Conservation (phyloP, 75 land plant species). For the Selaginella moellendorffii region DNA sequence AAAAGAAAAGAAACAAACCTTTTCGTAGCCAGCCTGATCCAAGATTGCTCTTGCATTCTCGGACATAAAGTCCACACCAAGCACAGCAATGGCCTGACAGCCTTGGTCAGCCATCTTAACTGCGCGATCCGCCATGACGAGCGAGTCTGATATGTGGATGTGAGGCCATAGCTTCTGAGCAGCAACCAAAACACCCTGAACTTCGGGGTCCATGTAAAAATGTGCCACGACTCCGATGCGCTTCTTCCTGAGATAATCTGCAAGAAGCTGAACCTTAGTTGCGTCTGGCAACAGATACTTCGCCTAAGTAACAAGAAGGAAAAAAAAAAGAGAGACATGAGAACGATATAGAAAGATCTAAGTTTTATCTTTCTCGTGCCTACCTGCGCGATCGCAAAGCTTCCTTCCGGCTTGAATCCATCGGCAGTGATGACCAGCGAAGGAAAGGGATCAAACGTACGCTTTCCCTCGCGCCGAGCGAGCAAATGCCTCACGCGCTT, state of each 20-base stretch:
- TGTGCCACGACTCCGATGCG: slow-evolving; percentile 92
- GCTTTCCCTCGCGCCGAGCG: slow-evolving; percentile 38
- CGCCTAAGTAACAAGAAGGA: slow-evolving; percentile 46
- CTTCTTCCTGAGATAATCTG: slow-evolving; percentile 40
- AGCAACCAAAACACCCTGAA: slow-evolving; percentile 90
- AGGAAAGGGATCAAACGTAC: slow-evolving; percentile 54
- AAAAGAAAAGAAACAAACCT: slow-evolving; percentile 27
- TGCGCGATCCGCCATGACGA: slow-evolving; percentile 95
- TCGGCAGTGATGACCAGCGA: slow-evolving; percentile 55
- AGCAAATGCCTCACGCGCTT: slow-evolving; percentile 45
- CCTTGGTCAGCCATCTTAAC: slow-evolving; percentile 89
- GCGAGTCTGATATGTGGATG: slow-evolving; percentile 85
- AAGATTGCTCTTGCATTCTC: slow-evolving; percentile 99
- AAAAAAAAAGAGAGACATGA: too few species aligned
- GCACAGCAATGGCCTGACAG: slow-evolving; percentile 60
- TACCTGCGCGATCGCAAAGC: slow-evolving; percentile 92
- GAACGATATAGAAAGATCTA: too few species aligned
- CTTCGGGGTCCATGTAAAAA: slow-evolving; percentile 99
- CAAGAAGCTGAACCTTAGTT: slow-evolving; percentile 52
- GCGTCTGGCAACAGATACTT: slow-evolving; percentile 61
- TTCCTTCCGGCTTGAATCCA: slow-evolving; percentile 56
- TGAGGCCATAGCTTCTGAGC: slow-evolving; percentile 91
- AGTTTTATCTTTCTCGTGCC: background rate
- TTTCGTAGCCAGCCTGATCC: slow-evolving; percentile 67
- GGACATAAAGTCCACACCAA: slow-evolving; percentile 98